These are phyloP conservation scores for Citrullus mucosospermus DNA, from an alignment of 306 rosid genomes.

Conservation along the genomic window DNA sequence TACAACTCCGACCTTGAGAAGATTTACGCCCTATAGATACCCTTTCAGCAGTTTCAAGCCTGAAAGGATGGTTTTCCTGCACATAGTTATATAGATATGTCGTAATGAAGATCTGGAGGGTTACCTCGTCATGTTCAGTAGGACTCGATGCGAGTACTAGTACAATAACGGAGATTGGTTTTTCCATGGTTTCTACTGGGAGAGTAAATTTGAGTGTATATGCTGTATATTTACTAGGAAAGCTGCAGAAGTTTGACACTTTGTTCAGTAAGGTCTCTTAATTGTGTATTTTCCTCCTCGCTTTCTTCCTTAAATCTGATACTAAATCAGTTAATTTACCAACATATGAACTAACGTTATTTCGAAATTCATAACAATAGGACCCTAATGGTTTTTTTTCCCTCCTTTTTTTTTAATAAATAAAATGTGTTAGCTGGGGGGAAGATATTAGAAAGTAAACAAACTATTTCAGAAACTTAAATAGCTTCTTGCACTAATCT, in stretches of 20 bases:
- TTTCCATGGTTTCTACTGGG: background rate
- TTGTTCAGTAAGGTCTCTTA: background rate
- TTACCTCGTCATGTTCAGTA: background rate
- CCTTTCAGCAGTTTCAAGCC: background rate
- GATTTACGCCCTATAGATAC: slow-evolving; percentile 55
- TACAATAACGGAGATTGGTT: background rate
- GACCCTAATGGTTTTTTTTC: no score
- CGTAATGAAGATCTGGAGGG: background rate
- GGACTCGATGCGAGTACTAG: background rate
- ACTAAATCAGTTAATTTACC: background rate
- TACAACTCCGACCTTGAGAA: slow-evolving; percentile 71
- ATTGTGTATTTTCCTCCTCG: background rate
- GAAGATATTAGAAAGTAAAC: background rate
- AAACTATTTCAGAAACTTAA: background rate
- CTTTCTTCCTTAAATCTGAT: background rate
- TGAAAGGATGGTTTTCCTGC: slow-evolving; percentile 1
- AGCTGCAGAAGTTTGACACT: background rate
- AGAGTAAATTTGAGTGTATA: background rate
- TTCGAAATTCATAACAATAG: background rate
- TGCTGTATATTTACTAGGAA: background rate
- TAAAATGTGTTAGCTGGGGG: background rate
- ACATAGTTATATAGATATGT: slow-evolving; percentile 2
- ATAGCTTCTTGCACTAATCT: background rate
- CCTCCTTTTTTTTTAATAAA: no score
- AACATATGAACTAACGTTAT: background rate